Evolutionary conservation across 164 flowering plant species (phyloP).

Genomic region (Litsea cubeba): DNA sequence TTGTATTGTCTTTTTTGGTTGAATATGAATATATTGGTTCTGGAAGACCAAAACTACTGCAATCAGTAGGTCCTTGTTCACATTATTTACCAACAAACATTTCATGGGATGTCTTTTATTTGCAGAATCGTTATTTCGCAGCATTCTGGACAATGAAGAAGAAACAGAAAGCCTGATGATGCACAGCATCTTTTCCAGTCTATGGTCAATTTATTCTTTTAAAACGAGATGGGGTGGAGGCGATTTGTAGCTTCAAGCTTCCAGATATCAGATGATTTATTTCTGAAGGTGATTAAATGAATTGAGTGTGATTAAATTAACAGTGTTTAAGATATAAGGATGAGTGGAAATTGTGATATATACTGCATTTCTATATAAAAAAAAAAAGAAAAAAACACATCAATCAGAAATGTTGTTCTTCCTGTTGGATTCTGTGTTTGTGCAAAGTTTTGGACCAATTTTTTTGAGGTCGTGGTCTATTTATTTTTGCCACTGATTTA

Average conservation of each 20-base stretch:
- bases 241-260: constrained; percentile 4
- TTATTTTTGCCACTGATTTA: too few species aligned
- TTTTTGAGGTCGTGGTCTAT: too few species aligned
- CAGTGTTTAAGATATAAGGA: too few species aligned
- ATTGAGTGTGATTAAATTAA: not conserved
- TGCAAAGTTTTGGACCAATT: too few species aligned
- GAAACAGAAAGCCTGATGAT: constrained; percentile 16
- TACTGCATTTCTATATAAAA: too few species aligned
- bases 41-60: not conserved
- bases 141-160: constrained; percentile 97
- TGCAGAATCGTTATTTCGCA: constrained; percentile 75
- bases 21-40: not conserved
- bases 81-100: not conserved
- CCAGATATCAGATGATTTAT: too few species aligned
- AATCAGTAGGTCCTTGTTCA: not conserved
- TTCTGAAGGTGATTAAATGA: not conserved
- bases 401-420: too few species aligned
- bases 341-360: too few species aligned
- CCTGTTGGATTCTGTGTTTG: too few species aligned
- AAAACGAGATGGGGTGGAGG: too few species aligned
- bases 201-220: not conserved
- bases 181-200: not conserved
- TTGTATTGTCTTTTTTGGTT: not conserved
- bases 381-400: too few species aligned
- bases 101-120: not conserved